phyloP scores from a whole-genome alignment of 2,329 filamentous ascomycete genomes.

The Biscogniauxia sp. region DNA sequence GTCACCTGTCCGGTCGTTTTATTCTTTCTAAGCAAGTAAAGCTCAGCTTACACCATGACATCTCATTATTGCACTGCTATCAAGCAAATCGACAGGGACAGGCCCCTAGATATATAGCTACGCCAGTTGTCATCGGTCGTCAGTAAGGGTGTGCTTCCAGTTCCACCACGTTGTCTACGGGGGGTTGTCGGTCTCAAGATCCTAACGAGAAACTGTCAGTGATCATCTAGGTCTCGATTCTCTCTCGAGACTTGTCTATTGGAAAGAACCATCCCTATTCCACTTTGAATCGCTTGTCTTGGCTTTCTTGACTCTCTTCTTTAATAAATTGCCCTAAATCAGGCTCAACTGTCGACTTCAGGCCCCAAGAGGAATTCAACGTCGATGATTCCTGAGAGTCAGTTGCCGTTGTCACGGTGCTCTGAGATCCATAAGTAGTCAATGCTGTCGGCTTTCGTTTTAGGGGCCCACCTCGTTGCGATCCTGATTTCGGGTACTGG shows the following conservation, averaged over 20 bases:
- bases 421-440: constrained; percentile 17
- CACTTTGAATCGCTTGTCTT: background rate
- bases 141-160: background rate
- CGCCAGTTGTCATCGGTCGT: background rate
- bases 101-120: background rate
- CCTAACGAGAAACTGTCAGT: background rate
- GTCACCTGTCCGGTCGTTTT: background rate
- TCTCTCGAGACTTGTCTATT: background rate
- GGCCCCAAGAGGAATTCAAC: constrained; percentile 9
- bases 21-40: background rate
- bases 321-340: background rate
- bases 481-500: constrained; percentile 1
- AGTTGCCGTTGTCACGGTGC: background rate
- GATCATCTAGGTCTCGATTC: background rate
- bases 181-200: background rate
- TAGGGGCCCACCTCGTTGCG: constrained; percentile 12
- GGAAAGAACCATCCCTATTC: background rate
- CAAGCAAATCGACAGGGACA: background rate
- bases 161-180: background rate
- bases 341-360: background rate
- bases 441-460: constrained; percentile 12
- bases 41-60: background rate
- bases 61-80: background rate
- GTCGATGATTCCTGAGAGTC: background rate
- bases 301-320: background rate